Evolutionary conservation across 495 filamentous ascomycete species (phyloP), one percentile per base, ranked within the genome.

Genomic region (Peziza echinospora): DNA sequence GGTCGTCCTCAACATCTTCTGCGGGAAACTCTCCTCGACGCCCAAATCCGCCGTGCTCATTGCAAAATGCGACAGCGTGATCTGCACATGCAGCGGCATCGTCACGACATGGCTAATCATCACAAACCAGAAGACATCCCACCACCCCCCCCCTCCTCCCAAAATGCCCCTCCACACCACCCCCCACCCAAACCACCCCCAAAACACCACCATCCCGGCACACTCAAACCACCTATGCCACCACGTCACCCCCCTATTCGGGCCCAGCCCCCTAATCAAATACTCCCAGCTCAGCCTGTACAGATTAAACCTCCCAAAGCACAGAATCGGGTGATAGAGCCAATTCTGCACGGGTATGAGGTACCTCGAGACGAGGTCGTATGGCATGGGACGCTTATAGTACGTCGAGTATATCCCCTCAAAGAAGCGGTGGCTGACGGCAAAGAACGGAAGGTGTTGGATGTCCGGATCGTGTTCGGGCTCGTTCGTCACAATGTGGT

Each of bases 401-500:
- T 87, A 97, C 5, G 82, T 84, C 45, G 84, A 93, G 45, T 71
- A 72, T 21, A 97, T 66, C 47, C 64, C 76, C 21, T 63, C 66
- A 47, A 94, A 72, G 53, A 96, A 83, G 41, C 83, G 75, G 58
- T 92, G 89, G 6, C 79, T 86, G 47, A 94, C 70, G 51, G 89
- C 89, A 59, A 97, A 82, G 65, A 96, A 86, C 1, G 89, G 89
- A 67, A 97, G 77, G 53, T 93, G 84, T 62, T 97, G 77, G 50
- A 94, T 97, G 61, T 97, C 89, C 1, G 89, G 89, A 59, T 97
- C 89, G 61, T 97, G 89, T 59, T 94, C 89, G 21, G 89, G 83
- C 42, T 78, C 80, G 63, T 97, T 97, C 16, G 89, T 97, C 26
- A 97, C 81, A 53, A 97, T 84, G 54, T 97, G 89, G 60, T 97